Evolutionary conservation across 345 rosid species (phyloP).

Genomic region (Populus ilicifolia): DNA sequence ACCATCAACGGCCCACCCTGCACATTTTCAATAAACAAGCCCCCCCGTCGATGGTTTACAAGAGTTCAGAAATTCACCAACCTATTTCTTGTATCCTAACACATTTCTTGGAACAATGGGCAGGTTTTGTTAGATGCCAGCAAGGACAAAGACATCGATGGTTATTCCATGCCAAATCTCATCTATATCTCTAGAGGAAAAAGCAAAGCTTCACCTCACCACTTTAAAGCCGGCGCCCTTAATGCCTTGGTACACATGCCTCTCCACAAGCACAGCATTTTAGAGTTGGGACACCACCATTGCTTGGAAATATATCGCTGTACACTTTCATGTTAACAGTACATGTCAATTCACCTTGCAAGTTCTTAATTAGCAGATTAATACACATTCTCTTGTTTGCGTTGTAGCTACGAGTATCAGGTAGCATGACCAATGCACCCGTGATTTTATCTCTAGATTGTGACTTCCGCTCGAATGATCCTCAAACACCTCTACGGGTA

Average conservation of each 20-base stretch:
- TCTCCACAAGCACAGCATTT: background rate
- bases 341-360: too few relatives aligned
- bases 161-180: constrained; percentile 48
- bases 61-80: too few relatives aligned
- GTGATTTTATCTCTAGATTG: constrained; percentile 68
- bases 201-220: constrained; percentile 43
- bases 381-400: background rate
- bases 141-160: constrained; percentile 38
- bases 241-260: constrained; percentile 42
- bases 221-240: constrained; percentile 86
- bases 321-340: too few relatives aligned
- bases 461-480: constrained; percentile 79
- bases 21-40: too few relatives aligned
- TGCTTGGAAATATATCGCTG: too few relatives aligned
- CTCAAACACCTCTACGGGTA: constrained; percentile 42
- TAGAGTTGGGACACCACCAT: too few relatives aligned
- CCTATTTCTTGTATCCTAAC: too few relatives aligned
- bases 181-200: constrained; percentile 66
- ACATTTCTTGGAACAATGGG: background rate
- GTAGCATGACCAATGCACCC: constrained; percentile 60
- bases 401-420: constrained; percentile 68
- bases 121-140: constrained; percentile 48
- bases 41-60: too few relatives aligned
- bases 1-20: too few relatives aligned
- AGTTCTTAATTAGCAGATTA: too few relatives aligned